Evolutionary conservation across 805 yeast genomes (phyloP), one percentile per base, ranked within the genome.

Genomic region (Saturnispora silvae): DNA sequence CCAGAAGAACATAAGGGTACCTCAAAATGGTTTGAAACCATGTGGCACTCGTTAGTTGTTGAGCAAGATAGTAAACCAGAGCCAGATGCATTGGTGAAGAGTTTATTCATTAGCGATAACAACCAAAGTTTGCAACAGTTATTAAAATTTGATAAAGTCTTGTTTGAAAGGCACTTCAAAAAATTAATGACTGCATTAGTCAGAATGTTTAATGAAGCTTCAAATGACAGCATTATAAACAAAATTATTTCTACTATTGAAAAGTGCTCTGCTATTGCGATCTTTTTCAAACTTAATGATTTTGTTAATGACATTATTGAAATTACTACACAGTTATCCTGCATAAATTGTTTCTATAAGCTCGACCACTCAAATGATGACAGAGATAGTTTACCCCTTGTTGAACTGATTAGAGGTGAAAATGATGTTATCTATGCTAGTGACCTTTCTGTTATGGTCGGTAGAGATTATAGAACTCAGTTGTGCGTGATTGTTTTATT

Each of bases 1-100:
- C 97, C 98, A 0, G 97, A 92, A 51, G 98, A 92, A 51, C 96
- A 89, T 49, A 94, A 85, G 53, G 92, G 89, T 13, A 83, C 86
- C 9, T 82, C 85, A 16, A 85, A 81, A 53, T 81, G 95, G 77
- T 89, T 87, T 57, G 96, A 87, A 52, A 89, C 82, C 51, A 67
- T 63, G 22, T 82, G 94, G 94, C 77, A 78, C 46, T 76, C 79
- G 41, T 55, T 81, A 42, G 70, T 82, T 30, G 66, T 72, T 1
- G 67, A 71, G 20, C 72, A 67, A 41, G 63, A 57, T 16, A 52
- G 46, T 31, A 52, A 54, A 29, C 39, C 41, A 19, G 51, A 47
- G 17, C 44, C 44, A 19, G 55, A 48, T 16, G 39, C 37, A 6
- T 25, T 8, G 24, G 24, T 30, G 15, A 27, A 28, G 20, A 31